These are phyloP conservation scores for Persicaria tinctoria DNA, from an alignment of 148 eudicot genomes.

Conservation along the genomic window DNA sequence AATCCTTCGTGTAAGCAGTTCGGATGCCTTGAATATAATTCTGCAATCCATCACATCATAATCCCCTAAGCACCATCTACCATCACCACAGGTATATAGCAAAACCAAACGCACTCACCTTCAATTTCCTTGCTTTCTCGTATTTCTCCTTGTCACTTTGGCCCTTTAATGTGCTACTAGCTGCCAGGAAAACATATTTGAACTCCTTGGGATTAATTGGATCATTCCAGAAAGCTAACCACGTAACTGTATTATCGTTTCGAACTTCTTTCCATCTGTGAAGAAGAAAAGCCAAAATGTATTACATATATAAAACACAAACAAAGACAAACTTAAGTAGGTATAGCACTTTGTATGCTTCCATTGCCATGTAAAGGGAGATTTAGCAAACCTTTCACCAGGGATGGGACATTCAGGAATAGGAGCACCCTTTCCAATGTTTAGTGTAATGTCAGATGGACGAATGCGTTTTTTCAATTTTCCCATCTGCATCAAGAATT, in stretches of 20 bases:
- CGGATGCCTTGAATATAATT: slow-evolving; percentile 72
- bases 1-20: slow-evolving; percentile 68
- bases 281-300: background rate
- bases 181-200: slow-evolving; percentile 93
- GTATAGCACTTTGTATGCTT: background rate
- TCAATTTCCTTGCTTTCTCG: slow-evolving; percentile 82
- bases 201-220: slow-evolving; percentile 93
- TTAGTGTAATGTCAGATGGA: slow-evolving; percentile 81
- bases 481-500: slow-evolving; percentile 63
- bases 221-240: slow-evolving; percentile 98
- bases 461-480: slow-evolving; percentile 82
- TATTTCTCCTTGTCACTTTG: slow-evolving; percentile 98
- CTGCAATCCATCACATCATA: slow-evolving; percentile 32
- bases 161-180: slow-evolving; percentile 92
- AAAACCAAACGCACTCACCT: slow-evolving; percentile 35
- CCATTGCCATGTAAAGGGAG: background rate
- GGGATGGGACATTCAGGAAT: slow-evolving; percentile 91
- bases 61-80: background rate
- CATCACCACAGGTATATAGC: background rate
- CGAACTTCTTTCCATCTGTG: slow-evolving; percentile 94
- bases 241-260: slow-evolving; percentile 95
- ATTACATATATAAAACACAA: background rate
- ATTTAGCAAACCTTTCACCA: slow-evolving; percentile 58
- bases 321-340: background rate
- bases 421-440: slow-evolving; percentile 81